phyloP scores from a whole-genome alignment of 805 yeast species.

The Suhomyces sp. region DNA sequence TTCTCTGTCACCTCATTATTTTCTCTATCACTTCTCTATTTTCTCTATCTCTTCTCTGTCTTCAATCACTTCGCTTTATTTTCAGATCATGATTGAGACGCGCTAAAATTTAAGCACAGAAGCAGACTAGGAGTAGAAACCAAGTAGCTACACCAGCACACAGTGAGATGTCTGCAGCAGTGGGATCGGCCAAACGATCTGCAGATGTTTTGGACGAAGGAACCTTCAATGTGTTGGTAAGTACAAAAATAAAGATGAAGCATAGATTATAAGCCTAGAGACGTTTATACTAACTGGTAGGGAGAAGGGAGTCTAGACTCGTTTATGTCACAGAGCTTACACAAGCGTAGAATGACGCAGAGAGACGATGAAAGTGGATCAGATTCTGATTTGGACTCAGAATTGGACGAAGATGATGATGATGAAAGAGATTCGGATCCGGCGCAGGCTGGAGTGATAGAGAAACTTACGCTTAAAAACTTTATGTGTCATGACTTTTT shows the following conservation, averaged over 20 bases:
- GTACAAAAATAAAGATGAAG: background rate
- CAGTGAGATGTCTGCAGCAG: background rate
- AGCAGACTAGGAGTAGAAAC: no score
- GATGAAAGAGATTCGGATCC: slow-evolving; percentile 14
- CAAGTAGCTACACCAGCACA: no score
- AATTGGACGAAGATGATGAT: slow-evolving; percentile 15
- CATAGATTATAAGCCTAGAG: no score
- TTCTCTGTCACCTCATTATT: no score
- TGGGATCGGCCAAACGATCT: background rate
- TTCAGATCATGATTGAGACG: background rate
- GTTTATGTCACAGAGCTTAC: slow-evolving; percentile 10
- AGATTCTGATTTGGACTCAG: background rate
- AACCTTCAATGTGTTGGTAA: background rate
- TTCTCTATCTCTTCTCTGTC: no score
- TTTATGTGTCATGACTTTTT: slow-evolving; percentile 91
- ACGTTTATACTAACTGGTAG: background rate
- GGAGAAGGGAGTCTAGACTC: slow-evolving; percentile 9
- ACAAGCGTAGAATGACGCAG: slow-evolving; percentile 1
- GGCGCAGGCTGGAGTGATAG: slow-evolving; percentile 65
- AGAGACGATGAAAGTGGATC: slow-evolving; percentile 6
- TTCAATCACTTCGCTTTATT: no score
- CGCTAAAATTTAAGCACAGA: background rate
- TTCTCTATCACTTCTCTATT: background rate
- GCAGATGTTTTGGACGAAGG: background rate
- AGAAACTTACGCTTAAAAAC: slow-evolving; percentile 59